These are phyloP conservation scores for Gracilaria domingensis DNA, from an alignment of 23 red algal genomes.

Conservation along the genomic window DNA sequence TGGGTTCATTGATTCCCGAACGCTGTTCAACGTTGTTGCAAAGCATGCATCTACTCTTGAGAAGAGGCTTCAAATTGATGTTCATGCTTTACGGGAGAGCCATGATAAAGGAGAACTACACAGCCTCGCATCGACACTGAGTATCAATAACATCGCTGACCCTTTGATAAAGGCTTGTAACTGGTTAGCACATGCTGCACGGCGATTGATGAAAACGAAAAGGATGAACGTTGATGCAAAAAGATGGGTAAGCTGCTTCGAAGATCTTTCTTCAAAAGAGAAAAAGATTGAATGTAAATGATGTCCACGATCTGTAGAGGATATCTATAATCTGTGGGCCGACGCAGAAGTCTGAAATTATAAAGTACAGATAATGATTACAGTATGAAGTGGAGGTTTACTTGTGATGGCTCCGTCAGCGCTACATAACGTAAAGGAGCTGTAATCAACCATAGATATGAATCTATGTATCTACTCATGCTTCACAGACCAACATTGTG, in stretches of 20 bases:
- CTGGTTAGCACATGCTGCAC: too few species aligned
- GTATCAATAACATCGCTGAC: background rate
- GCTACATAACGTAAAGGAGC: too few species aligned
- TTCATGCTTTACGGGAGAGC: slow-evolving; percentile 1
- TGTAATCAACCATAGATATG: too few species aligned
- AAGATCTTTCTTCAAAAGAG: background rate
- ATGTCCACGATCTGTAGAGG: too few species aligned
- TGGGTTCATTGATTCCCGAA: background rate
- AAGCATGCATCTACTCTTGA: background rate
- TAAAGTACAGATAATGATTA: too few species aligned
- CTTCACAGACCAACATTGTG: too few species aligned
- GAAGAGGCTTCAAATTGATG: background rate
- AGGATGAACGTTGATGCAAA: slow-evolving; percentile 1
- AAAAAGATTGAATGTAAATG: slow-evolving; percentile 18
- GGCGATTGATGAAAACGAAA: background rate
- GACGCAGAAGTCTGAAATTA: too few species aligned
- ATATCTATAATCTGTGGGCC: too few species aligned
- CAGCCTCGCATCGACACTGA: slow-evolving; percentile 1
- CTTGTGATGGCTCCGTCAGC: too few species aligned
- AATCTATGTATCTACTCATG: too few species aligned
- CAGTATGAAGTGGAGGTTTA: too few species aligned
- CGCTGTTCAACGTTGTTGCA: background rate
- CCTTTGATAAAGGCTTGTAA: too few species aligned
- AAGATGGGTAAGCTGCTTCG: background rate
- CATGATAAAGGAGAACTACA: slow-evolving; percentile 10